Conservation (phyloP, 139 green algal genomes). For the Auxenochlorella pyrenoidosa region DNA sequence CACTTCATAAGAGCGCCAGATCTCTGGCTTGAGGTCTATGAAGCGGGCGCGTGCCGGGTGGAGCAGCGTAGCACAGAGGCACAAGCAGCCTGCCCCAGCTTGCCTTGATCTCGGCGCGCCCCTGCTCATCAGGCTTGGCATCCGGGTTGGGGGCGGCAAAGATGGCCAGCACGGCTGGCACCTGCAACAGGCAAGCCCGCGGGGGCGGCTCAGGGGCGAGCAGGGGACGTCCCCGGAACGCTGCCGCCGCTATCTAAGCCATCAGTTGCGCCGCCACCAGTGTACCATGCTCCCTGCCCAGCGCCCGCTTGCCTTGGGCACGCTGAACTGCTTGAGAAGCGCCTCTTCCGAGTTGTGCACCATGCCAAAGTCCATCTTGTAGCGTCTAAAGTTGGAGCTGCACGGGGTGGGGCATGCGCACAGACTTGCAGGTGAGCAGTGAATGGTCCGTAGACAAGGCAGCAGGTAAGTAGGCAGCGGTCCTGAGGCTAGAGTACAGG, state of each 20-base stretch:
- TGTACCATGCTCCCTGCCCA: too few species aligned
- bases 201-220: background rate
- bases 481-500: background rate
- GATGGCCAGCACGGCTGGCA: background rate
- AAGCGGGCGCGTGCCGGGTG: too few species aligned
- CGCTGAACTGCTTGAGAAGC: slow-evolving; percentile 44
- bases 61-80: too few species aligned
- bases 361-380: slow-evolving; percentile 49
- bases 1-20: too few species aligned
- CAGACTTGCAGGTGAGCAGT: background rate
- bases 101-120: background rate
- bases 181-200: background rate
- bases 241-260: background rate
- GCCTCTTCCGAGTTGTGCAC: slow-evolving; percentile 22
- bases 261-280: background rate
- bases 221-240: background rate
- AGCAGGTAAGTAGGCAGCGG: background rate
- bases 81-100: background rate
- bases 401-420: too few species aligned
- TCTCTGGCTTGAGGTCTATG: too few species aligned
- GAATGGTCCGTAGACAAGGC: background rate
- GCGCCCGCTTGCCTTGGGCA: slow-evolving; percentile 9
- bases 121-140: background rate
- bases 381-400: slow-evolving; percentile 36
- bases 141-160: background rate